Evolutionary conservation across 805 yeast species (phyloP).

Genomic region (Metschnikowia cerradonensis): DNA sequence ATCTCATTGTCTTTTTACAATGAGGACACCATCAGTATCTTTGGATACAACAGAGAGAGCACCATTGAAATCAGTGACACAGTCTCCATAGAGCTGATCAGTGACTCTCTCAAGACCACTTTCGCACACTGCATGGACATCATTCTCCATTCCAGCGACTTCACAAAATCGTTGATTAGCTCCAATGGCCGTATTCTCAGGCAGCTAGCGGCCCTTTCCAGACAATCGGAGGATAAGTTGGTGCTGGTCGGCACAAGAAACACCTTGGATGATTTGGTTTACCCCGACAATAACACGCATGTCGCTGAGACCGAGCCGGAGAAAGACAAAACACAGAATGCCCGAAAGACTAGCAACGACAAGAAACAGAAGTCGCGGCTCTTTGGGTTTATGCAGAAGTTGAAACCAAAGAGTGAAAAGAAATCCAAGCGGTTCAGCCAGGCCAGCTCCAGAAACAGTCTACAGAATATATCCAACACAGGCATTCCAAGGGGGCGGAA

Average conservation of each 20-base stretch:
- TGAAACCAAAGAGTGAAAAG: not conserved
- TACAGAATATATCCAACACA: constrained; percentile 15
- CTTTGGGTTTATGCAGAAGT: not conserved
- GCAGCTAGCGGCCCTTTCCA: not conserved
- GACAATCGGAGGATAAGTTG: not conserved
- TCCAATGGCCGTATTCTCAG: constrained; percentile 5
- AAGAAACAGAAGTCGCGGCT: not conserved
- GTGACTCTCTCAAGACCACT: constrained; percentile 19
- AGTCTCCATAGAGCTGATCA: constrained; percentile 21
- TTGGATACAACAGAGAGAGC: constrained; percentile 11
- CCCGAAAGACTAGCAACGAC: not conserved
- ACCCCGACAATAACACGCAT: not conserved
- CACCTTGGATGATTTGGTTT: not conserved
- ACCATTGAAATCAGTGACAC: constrained; percentile 21
- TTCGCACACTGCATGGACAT: constrained; percentile 19
- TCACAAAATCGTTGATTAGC: constrained; percentile 14
- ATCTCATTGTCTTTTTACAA: constrained; percentile 44
- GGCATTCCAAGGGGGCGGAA: constrained; percentile 25
- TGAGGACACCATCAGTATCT: constrained; percentile 19
- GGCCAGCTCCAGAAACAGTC: not conserved
- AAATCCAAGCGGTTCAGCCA: not conserved
- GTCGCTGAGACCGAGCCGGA: not conserved
- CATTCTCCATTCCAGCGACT: constrained; percentile 24
- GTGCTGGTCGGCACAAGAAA: not conserved
- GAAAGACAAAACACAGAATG: too few species aligned